Base-by-base conservation (phyloP, 139 green algal species). In the Micractinium conductrix region DNA sequence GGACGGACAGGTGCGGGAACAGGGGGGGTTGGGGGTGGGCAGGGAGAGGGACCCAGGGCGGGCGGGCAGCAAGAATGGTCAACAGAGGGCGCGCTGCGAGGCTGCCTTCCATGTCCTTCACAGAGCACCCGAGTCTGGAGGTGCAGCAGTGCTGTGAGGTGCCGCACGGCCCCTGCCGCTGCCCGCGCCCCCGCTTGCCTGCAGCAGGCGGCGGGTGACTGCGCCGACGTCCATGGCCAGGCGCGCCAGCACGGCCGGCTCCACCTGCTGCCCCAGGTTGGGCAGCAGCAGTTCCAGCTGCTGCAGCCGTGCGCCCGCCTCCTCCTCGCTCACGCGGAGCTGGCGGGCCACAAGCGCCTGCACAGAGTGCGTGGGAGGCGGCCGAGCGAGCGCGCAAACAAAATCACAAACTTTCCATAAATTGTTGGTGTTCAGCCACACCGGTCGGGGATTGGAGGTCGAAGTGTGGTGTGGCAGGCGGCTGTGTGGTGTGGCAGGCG, bases 301-400 rank as follows among this genome's bases (percentile, higher is more conserved):
- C 26, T 65, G 74, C 45, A 80, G 45, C 28, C 74, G 74, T 33
- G 16, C n/a, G 3, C 16, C 74, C 6, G 74, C 45, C 48, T 80
- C 74, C 14, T 67, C 74, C 74, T 80, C 74, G 33, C 74, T 80
- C n/a, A 80, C 30, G 45, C 35, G 53, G n/a, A 80, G 74, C 74
- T 67, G 45, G 48, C 58, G 45, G 6, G 74, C 74, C 48, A 80
- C 48, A 12, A 26, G 12, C n/a, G 26, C 50, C 74, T 80, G 74
- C 45, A 45, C n/a, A 65, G n/a, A 9, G 21, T 33, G 62, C 1
- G 63, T 70, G 63, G 53, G 53, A 21, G 53, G 26, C 19, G n/a
- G n/a, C n/a, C n/a, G n/a, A n/a, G n/a, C n/a, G n/a, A n/a, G n/a
- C n/a, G n/a, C n/a, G n/a, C n/a, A n/a, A n/a, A n/a, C n/a, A n/a